Evolutionary conservation across 352 stramenopile species (phyloP), one percentile per base, ranked within the genome.

Genomic region (Globisporangium barbulae): DNA sequence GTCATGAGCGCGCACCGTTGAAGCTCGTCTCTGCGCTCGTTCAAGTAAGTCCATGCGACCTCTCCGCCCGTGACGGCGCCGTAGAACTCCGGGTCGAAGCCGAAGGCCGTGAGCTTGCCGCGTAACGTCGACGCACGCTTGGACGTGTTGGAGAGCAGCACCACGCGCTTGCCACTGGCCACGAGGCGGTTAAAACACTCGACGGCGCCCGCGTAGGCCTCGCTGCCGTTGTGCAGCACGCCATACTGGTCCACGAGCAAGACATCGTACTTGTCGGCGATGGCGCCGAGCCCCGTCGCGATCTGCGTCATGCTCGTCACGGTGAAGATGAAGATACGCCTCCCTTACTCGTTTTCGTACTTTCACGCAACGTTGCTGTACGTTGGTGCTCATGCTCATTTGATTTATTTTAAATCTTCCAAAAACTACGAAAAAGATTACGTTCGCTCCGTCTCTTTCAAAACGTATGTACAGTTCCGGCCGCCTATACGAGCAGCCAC

Each of bases 221-320:
- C 39, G 5, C 74, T 80, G 59, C 91, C 91, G 79, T 98, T 96
- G 75, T 98, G 91, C 63, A 98, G 71, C 22, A 98, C 91, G 47
- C 91, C 91, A 61, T 89, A 98, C 75, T 98, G 91, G 75, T 98
- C 91, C 21, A 97, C 74, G 58, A 98, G 81, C 67, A 98, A 96
- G 12, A 87, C 79, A 70, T 98, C 88, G 69, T 97, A 98, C 15
- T 63, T 61, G 45, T 83, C 70, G 5, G 79, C 58, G 28, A 95
- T 53, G 35, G 70, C 67, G 42, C 57, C 59, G 13, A 89, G 52
- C 1, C 77, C 79, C 7, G 52, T 22, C 37, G 85, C 59, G 4
- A 81, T 66, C 70, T 81, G 62, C 56, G 53, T 45, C 61, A 66
- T 66, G 28, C 22, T 59, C 37, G 37, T 42, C 37, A 42, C 37